Evolutionary conservation across 257 asterid species (phyloP).

Genomic region (Verbascum thapsus): DNA sequence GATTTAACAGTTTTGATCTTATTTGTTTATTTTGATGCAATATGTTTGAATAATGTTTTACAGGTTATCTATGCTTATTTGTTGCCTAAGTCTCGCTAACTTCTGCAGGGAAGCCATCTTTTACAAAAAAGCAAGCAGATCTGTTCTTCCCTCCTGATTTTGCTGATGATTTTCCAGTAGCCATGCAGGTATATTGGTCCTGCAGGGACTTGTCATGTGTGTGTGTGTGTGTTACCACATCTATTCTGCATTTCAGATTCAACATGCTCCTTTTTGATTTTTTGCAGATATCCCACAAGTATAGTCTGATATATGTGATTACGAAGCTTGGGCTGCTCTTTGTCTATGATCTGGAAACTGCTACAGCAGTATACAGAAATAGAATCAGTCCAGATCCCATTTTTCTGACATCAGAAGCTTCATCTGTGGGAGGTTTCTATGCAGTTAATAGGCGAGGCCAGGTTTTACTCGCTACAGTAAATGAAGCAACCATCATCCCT

Average conservation of each 20-base stretch:
- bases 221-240: conserved; percentile 13
- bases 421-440: conserved; percentile 93
- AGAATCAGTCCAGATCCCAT: conserved; percentile 99
- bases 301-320: conserved; percentile 89
- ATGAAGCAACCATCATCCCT: conserved; percentile 88
- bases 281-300: conserved; percentile 87
- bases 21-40: conserved; percentile 3
- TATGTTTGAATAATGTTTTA: conserved; percentile 20
- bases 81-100: conserved; percentile 21
- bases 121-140: conserved; percentile 96
- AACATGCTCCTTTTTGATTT: conserved; percentile 23
- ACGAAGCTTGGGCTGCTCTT: conserved; percentile 98
- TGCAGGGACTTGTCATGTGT: conserved; percentile 11
- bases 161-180: conserved; percentile 95
- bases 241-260: conserved; percentile 26
- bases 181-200: conserved; percentile 83
- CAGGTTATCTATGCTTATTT: conserved; percentile 19
- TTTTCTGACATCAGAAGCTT: conserved; percentile 90
- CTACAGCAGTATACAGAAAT: conserved; percentile 95
- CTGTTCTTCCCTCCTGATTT: conserved; percentile 98
- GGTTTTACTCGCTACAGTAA: conserved; percentile 92
- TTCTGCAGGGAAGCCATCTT: conserved; percentile 85
- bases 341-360: conserved; percentile 95
- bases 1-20: background rate
- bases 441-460: conserved; percentile 98